These are phyloP conservation scores for Mycena kentingensis DNA, from an alignment of 768 basidiomycete species.

Conservation along the genomic window DNA sequence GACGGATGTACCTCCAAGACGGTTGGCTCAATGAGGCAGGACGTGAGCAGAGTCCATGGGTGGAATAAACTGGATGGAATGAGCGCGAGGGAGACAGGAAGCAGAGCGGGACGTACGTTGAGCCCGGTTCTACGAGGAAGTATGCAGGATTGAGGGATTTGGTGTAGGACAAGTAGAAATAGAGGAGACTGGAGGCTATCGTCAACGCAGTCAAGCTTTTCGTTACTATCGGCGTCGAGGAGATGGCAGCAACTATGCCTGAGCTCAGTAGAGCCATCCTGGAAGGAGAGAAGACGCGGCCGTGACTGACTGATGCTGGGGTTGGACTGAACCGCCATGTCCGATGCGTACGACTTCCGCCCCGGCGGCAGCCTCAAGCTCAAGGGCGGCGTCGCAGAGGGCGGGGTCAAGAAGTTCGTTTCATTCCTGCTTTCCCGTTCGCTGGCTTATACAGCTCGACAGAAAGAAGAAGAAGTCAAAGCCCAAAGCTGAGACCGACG, in stretches of 20 bases:
- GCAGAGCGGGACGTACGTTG: no score
- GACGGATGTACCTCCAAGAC: constrained; percentile 72
- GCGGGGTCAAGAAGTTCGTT: constrained; percentile 80
- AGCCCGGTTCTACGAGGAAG: constrained; percentile 80
- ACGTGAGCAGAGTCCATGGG: constrained; percentile 94
- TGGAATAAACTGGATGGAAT: constrained; percentile 76
- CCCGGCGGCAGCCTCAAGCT: constrained; percentile 89
- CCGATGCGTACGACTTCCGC: constrained; percentile 83
- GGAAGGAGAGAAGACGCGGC: constrained; percentile 1
- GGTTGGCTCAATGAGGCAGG: constrained; percentile 82
- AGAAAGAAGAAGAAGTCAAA: constrained; percentile 89
- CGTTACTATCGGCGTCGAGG: constrained; percentile 78
- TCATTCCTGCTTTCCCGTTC: constrained; percentile 10
- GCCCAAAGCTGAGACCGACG: constrained; percentile 52
- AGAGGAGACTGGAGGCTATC: constrained; percentile 55
- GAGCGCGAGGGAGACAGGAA: no score
- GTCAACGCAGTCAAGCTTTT: constrained; percentile 70
- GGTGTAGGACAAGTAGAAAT: constrained; percentile 67
- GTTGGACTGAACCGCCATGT: constrained; percentile 49
- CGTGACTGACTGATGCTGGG: background rate
- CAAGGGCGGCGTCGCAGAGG: constrained; percentile 79
- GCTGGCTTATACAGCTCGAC: constrained; percentile 15
- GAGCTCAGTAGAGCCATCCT: constrained; percentile 78
- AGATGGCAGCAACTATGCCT: constrained; percentile 66
- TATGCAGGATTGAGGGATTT: constrained; percentile 55